Evolutionary conservation across 345 rosid species (phyloP).

Genomic region (Hibiscus trionum): DNA sequence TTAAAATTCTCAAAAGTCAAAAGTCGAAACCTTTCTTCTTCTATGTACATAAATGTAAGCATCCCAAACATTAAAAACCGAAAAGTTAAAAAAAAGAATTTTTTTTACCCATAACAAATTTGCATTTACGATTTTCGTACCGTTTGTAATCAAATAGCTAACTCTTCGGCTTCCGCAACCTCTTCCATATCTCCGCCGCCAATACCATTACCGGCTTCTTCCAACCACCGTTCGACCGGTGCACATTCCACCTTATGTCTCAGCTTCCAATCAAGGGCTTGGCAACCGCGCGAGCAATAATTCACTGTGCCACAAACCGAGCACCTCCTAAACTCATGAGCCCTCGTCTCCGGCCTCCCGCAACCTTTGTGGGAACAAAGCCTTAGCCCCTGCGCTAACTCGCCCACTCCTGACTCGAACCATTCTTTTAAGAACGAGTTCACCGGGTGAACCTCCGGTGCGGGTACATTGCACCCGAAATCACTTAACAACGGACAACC

Average conservation of each 20-base stretch:
- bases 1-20: too few relatives aligned
- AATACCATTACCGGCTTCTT: conserved; percentile 22
- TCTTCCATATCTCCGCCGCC: conserved; percentile 25
- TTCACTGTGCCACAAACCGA: conserved; percentile 78
- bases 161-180: conserved; percentile 15
- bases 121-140: background rate
- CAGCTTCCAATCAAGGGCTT: conserved; percentile 84
- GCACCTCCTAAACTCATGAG: conserved; percentile 76
- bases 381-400: conserved; percentile 19
- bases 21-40: too few relatives aligned
- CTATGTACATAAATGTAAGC: background rate
- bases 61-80: background rate
- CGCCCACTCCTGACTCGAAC: conserved; percentile 33
- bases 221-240: conserved; percentile 44
- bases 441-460: conserved; percentile 44
- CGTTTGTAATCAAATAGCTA: background rate
- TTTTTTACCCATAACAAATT: background rate
- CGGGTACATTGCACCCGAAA: conserved; percentile 31
- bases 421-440: conserved; percentile 49
- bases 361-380: conserved; percentile 50
- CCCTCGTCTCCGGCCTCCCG: conserved; percentile 79
- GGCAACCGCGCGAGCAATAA: conserved; percentile 89
- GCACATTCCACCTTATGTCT: conserved; percentile 66
- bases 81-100: too few relatives aligned
- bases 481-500: conserved; percentile 28